These are phyloP conservation scores for Penicillium macrosclerotiorum DNA, from an alignment of 495 filamentous ascomycete genomes.

Conservation along the genomic window DNA sequence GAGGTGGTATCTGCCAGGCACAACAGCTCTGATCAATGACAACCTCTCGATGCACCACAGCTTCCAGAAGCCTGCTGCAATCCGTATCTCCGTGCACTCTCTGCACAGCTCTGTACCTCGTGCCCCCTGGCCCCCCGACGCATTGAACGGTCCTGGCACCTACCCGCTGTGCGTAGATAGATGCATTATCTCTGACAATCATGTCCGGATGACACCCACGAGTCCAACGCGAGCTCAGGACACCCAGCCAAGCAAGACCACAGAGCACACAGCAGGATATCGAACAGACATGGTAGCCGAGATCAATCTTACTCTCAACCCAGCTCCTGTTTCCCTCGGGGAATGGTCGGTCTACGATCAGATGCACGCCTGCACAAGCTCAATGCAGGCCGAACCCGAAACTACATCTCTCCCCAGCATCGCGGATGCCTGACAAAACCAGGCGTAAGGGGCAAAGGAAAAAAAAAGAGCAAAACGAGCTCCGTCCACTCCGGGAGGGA, in stretches of 20 bases:
- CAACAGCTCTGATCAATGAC: neutral
- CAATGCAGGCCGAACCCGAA: constrained; percentile 2
- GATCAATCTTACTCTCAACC: neutral
- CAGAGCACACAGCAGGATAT: neutral
- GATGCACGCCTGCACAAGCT: neutral
- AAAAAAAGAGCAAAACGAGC: neutral
- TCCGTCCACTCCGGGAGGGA: too few relatives aligned
- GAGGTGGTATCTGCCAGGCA: constrained; percentile 6
- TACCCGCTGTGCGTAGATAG: constrained; percentile 22
- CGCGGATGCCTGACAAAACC: neutral
- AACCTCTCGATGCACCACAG: neutral
- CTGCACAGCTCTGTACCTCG: constrained; percentile 14
- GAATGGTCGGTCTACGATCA: constrained; percentile 14
- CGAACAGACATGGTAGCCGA: neutral
- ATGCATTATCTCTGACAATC: constrained; percentile 12
- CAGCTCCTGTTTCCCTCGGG: constrained; percentile 4
- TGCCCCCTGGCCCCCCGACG: constrained; percentile 6
- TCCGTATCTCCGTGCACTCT: constrained; percentile 1
- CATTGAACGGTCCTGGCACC: constrained; percentile 14
- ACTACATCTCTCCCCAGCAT: neutral
- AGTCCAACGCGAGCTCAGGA: neutral
- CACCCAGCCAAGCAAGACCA: neutral
- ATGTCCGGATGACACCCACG: neutral
- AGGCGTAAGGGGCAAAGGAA: neutral
- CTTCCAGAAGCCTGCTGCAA: constrained; percentile 19